Evolutionary conservation across 2,329 filamentous ascomycete species (phyloP).

Genomic region (Periconia digitata): DNA sequence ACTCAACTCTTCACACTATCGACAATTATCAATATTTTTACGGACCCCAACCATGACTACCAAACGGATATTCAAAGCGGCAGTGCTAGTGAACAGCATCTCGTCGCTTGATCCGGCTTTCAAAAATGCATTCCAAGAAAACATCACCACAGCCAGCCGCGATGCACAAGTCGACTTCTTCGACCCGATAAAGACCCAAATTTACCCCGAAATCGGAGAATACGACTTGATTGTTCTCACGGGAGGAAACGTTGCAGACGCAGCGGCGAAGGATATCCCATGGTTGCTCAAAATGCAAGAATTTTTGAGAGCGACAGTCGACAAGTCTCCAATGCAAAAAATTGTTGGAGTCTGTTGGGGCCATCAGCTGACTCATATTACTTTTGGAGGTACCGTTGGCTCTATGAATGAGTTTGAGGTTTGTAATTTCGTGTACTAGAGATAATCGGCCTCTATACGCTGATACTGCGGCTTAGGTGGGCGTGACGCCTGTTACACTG

Average conservation of each 20-base stretch:
- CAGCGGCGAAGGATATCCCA: conserved; percentile 1
- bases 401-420: conserved; percentile 1
- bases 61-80: conserved; percentile 3
- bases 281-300: conserved; percentile 4
- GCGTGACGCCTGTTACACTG: not conserved
- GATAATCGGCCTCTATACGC: too few relatives aligned
- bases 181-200: conserved; percentile 6
- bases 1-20: too few relatives aligned
- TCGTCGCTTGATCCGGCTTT: conserved; percentile 2
- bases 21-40: too few relatives aligned
- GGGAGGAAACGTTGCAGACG: conserved; percentile 4
- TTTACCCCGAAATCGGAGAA: not conserved
- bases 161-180: conserved; percentile 5
- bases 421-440: not conserved
- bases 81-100: conserved; percentile 4
- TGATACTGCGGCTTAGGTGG: too few relatives aligned
- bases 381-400: conserved; percentile 4
- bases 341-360: conserved; percentile 5
- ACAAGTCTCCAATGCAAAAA: conserved; percentile 2
- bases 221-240: conserved; percentile 5
- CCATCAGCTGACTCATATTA: conserved; percentile 1
- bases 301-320: conserved; percentile 3
- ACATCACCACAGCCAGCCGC: not conserved
- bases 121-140: conserved; percentile 1
- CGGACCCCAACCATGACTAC: too few relatives aligned